A percentile compares a stretch with the other conserved stretches of the same genome.
Conservation (phyloP, 345 rosid species). For the Ailanthus altissimus region DNA sequence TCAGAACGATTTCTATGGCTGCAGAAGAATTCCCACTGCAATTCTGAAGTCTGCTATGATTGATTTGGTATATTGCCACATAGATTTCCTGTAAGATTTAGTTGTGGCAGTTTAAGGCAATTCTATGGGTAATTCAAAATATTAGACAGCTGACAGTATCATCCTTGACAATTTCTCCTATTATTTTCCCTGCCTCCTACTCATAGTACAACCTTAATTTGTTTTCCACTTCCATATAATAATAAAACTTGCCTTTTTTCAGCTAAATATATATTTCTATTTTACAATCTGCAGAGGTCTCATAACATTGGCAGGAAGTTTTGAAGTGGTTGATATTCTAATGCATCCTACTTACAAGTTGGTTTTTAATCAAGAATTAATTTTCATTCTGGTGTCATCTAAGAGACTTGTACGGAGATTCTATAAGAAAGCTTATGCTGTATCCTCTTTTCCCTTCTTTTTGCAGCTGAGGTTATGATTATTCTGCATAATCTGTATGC, state of each 20-base stretch:
- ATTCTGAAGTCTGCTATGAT: constrained; percentile 6
- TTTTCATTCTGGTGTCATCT: neutral
- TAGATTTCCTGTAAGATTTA: neutral
- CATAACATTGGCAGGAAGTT: neutral
- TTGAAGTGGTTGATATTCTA: neutral
- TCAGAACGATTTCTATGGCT: neutral
- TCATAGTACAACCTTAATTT: constrained; percentile 4
- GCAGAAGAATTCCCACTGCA: neutral
- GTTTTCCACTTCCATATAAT: constrained; percentile 10
- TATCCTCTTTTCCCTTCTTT: neutral
- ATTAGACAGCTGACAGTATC: neutral
- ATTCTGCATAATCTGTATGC: neutral
- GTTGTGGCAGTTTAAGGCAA: neutral
- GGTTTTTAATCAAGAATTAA: constrained; percentile 2
- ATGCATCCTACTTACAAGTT: neutral
- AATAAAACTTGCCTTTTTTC: neutral
- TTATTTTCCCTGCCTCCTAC: constrained; percentile 3
- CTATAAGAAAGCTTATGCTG: neutral
- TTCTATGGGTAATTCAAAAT: neutral
- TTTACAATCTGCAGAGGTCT: constrained; percentile 4
- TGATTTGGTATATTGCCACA: constrained; percentile 1
- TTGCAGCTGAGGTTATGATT: too few relatives aligned
- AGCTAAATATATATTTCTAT: neutral
- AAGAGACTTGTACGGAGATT: neutral
- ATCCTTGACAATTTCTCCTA: neutral